Conservation (phyloP, 768 basidiomycete species). For the Pulveroboletus sp. region DNA sequence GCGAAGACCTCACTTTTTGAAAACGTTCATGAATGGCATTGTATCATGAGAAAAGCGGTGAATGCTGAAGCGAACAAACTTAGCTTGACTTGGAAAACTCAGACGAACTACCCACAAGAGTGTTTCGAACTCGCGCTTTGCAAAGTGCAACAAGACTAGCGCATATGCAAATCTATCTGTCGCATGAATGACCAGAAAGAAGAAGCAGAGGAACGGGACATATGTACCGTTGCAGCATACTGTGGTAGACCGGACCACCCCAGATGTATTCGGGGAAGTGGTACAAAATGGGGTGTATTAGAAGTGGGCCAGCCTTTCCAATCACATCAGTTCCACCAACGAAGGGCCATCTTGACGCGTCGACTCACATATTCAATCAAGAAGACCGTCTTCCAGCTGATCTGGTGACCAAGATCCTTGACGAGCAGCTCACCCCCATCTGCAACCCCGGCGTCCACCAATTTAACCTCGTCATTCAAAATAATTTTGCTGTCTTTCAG, state of each 20-base stretch:
- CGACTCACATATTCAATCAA: constrained; percentile 87
- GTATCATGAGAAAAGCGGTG: constrained; percentile 95
- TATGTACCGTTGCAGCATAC: constrained; percentile 67
- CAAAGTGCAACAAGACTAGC: constrained; percentile 80
- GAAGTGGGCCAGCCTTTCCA: constrained; percentile 71
- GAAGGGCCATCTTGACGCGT: not conserved
- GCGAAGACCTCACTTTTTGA: constrained; percentile 72
- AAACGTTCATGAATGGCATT: constrained; percentile 81
- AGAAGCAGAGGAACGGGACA: not conserved
- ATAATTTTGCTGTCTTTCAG: constrained; percentile 57
- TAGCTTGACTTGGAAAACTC: not conserved
- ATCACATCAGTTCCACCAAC: constrained; percentile 1
- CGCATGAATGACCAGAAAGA: not conserved
- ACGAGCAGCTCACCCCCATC: constrained; percentile 65
- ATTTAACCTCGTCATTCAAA: constrained; percentile 56
- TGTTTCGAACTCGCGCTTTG: constrained; percentile 91
- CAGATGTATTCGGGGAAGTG: constrained; percentile 67
- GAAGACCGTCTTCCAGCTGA: constrained; percentile 86
- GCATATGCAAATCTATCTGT: constrained; percentile 56
- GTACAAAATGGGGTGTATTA: constrained; percentile 86
- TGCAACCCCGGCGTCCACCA: constrained; percentile 52
- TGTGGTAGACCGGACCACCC: constrained; percentile 64
- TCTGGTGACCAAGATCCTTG: constrained; percentile 90
- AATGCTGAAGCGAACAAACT: constrained; percentile 44
- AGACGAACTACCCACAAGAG: constrained; percentile 56